phyloP scores from a whole-genome alignment of 345 rosid genomes.

The Anacardium occidentale region DNA sequence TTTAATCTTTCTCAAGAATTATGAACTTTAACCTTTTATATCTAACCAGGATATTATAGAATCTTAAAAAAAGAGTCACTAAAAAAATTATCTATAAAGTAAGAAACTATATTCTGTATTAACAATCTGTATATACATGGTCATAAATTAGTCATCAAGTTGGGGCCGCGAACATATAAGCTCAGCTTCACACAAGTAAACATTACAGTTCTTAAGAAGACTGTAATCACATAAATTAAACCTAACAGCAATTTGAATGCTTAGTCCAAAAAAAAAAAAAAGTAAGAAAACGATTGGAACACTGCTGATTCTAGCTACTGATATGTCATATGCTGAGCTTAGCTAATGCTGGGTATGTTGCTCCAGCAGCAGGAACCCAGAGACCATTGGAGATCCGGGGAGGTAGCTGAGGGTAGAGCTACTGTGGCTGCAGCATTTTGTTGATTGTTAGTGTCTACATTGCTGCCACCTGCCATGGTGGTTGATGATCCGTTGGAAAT shows the following conservation, averaged over 20 bases:
- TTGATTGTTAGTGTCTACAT: slow-evolving; percentile 11
- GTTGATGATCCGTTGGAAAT: slow-evolving; percentile 23
- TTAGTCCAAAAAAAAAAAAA: not conserved
- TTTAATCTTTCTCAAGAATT: slow-evolving; percentile 1
- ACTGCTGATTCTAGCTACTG: slow-evolving; percentile 7
- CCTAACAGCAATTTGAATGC: not conserved
- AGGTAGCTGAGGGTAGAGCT: slow-evolving; percentile 17
- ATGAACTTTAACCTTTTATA: not conserved
- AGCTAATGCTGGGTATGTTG: slow-evolving; percentile 66
- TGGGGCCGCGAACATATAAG: not conserved
- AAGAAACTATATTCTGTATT: slow-evolving; percentile 7
- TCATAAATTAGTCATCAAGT: not conserved
- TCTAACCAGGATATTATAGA: not conserved
- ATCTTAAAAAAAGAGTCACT: too few species aligned
- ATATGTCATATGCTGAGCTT: not conserved
- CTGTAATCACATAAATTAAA: not conserved
- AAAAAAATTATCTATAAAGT: not conserved
- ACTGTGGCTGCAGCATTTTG: slow-evolving; percentile 18
- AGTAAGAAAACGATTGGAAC: not conserved
- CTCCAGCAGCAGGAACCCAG: slow-evolving; percentile 48
- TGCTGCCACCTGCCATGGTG: slow-evolving; percentile 17
- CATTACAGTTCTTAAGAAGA: slow-evolving; percentile 4
- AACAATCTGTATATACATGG: not conserved
- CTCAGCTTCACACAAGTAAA: slow-evolving; percentile 4
- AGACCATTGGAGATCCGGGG: slow-evolving; percentile 28